A percentile compares a stretch with the other conserved stretches of the same genome.
Conservation (phyloP, 2,329 filamentous ascomycete genomes). For the Aureobasidium sp. region DNA sequence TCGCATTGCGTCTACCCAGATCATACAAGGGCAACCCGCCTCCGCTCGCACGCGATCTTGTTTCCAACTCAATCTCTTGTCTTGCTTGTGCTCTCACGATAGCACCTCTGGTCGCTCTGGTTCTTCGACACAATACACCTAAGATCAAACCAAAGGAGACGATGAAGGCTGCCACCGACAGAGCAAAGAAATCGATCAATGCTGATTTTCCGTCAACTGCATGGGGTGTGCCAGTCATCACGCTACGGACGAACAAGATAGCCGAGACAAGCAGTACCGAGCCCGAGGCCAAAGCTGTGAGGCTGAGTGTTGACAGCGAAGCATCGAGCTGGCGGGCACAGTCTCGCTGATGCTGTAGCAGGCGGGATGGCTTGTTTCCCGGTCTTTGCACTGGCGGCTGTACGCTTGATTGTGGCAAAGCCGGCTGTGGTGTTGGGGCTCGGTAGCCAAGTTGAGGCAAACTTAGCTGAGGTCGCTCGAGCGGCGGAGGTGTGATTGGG, state of each 20-base stretch:
- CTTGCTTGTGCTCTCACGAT: neutral
- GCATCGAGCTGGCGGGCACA: neutral
- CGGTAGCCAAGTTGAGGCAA: neutral
- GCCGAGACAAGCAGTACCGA: neutral
- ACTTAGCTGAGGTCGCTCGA: neutral
- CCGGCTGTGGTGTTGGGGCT: neutral
- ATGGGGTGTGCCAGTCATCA: neutral
- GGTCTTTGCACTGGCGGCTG: neutral
- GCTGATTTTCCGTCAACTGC: neutral
- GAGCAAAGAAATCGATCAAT: neutral
- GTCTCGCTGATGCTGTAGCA: neutral
- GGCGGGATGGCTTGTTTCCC: neutral
- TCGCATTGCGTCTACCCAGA: neutral
- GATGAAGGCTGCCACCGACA: neutral
- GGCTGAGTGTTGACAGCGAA: neutral
- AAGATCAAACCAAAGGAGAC: neutral
- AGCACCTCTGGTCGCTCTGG: neutral
- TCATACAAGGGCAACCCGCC: neutral
- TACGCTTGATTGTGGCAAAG: neutral
- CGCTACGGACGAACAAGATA: neutral
- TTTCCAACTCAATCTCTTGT: neutral
- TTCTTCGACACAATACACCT: constrained; percentile 1
- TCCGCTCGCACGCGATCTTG: neutral
- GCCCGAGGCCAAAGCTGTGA: neutral
- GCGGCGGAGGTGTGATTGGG: neutral